A percentile compares a stretch with the other conserved stretches of the same genome.
These are phyloP conservation scores for Xanthoceras sorbifolium DNA, from an alignment of 345 rosid species.

Conservation along the genomic window DNA sequence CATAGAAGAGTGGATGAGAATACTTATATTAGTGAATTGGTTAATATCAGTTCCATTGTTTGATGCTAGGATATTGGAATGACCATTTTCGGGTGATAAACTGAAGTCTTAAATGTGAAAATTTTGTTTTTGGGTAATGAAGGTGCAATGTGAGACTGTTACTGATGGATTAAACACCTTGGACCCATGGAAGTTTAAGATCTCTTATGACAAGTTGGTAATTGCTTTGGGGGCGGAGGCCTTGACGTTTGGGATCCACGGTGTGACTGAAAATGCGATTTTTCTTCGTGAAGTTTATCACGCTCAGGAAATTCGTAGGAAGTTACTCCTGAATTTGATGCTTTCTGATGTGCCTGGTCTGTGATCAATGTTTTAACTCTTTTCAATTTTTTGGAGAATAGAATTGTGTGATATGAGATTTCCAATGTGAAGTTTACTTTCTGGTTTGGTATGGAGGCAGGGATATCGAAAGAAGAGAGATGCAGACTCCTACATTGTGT, in stretches of 20 bases:
- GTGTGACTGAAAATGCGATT: slow-evolving; percentile 71
- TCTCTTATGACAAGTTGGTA: slow-evolving; percentile 85
- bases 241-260: slow-evolving; percentile 79
- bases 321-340: slow-evolving; percentile 88
- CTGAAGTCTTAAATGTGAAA: neutral
- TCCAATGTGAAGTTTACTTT: neutral
- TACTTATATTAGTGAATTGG: neutral
- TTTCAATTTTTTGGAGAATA: neutral
- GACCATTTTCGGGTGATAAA: neutral
- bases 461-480: slow-evolving; percentile 77
- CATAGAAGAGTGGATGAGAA: neutral
- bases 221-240: slow-evolving; percentile 87
- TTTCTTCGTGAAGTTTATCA: slow-evolving; percentile 92
- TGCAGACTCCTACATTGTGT: slow-evolving; percentile 82
- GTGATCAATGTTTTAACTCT: neutral
- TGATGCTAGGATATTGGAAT: slow-evolving; percentile 25
- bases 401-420: neutral
- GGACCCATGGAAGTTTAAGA: slow-evolving; percentile 74
- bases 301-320: slow-evolving; percentile 93
- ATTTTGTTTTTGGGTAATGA: slow-evolving; percentile 20
- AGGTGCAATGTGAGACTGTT: slow-evolving; percentile 86
- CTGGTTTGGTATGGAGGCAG: slow-evolving; percentile 38
- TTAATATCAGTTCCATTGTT: neutral
- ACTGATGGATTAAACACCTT: slow-evolving; percentile 55
- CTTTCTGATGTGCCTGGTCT: slow-evolving; percentile 88